Conservation (phyloP, 257 asterid species). For the Haberlea rhodopensis region DNA sequence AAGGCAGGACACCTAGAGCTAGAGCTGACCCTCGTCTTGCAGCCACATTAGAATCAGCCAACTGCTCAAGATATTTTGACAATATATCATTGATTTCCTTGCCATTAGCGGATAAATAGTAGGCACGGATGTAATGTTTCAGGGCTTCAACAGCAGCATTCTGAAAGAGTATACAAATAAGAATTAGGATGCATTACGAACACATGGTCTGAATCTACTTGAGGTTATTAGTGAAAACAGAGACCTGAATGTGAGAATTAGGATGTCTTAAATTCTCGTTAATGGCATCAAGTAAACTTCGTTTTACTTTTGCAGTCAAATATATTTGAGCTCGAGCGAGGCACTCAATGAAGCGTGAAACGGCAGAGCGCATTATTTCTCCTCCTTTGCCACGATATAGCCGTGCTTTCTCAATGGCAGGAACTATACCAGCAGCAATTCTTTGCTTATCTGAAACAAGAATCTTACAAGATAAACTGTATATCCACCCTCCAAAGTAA, state of each 20-base stretch:
- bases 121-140: conserved; percentile 55
- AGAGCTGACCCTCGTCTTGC: conserved; percentile 95
- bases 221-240: conserved; percentile 21
- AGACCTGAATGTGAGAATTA: conserved; percentile 83
- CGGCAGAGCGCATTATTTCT: conserved; percentile 96
- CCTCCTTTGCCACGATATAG: conserved; percentile 99
- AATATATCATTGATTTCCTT: conserved; percentile 48
- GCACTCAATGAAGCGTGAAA: conserved; percentile 89
- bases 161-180: conserved; percentile 41
- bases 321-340: conserved; percentile 57
- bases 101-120: conserved; percentile 44
- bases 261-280: conserved; percentile 95
- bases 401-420: conserved; percentile 96
- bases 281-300: conserved; percentile 75
- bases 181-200: conserved; percentile 16
- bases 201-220: conserved; percentile 15
- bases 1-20: conserved; percentile 80
- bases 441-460: conserved; percentile 63
- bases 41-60: conserved; percentile 85
- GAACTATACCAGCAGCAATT: conserved; percentile 71
- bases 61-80: conserved; percentile 69
- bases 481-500: conserved; percentile 11
- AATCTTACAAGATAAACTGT: neutral
- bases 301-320: conserved; percentile 59
- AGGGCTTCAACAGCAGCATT: conserved; percentile 79